Evolutionary conservation across 2,329 filamentous ascomycete genomes (phyloP).

Genomic region (Gnomoniopsis smithogilvyi): DNA sequence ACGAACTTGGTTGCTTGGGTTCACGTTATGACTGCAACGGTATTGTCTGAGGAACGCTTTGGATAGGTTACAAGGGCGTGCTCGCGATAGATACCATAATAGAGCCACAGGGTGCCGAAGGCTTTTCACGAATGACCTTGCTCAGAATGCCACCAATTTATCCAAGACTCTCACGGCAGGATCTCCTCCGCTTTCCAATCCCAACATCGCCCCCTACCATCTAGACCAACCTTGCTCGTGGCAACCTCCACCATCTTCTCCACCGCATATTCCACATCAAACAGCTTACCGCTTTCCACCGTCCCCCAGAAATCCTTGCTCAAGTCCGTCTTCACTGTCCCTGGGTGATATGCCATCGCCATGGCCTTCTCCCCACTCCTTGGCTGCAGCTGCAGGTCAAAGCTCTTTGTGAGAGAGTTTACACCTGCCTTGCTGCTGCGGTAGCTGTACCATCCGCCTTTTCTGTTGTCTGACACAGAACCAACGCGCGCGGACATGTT

Average conservation of each 20-base stretch:
- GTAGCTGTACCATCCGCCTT: slow-evolving; percentile 82
- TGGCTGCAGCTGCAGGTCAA: slow-evolving; percentile 63
- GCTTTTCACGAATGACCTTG: background rate
- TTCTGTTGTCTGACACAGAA: slow-evolving; percentile 65
- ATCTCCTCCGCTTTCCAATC: slow-evolving; percentile 68
- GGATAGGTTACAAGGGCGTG: background rate
- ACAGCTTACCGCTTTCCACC: slow-evolving; percentile 59
- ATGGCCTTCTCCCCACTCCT: slow-evolving; percentile 60
- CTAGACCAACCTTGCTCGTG: slow-evolving; percentile 39
- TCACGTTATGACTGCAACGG: slow-evolving; percentile 3
- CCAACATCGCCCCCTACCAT: slow-evolving; percentile 62
- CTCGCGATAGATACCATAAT: slow-evolving; percentile 14
- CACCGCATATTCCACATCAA: slow-evolving; percentile 64
- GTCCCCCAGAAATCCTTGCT: slow-evolving; percentile 69
- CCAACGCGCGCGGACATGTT: slow-evolving; percentile 78
- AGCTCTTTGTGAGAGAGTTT: slow-evolving; percentile 66
- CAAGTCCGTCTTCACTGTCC: slow-evolving; percentile 74
- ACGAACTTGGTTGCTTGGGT: background rate
- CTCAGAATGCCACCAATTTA: background rate
- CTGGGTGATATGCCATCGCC: slow-evolving; percentile 71
- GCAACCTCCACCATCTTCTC: slow-evolving; percentile 62
- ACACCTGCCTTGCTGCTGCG: slow-evolving; percentile 73
- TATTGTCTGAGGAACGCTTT: background rate
- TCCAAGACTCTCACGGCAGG: slow-evolving; percentile 40
- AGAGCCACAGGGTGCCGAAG: background rate